These are phyloP conservation scores for Mangifera indica DNA, from an alignment of 345 rosid genomes.

Conservation along the genomic window DNA sequence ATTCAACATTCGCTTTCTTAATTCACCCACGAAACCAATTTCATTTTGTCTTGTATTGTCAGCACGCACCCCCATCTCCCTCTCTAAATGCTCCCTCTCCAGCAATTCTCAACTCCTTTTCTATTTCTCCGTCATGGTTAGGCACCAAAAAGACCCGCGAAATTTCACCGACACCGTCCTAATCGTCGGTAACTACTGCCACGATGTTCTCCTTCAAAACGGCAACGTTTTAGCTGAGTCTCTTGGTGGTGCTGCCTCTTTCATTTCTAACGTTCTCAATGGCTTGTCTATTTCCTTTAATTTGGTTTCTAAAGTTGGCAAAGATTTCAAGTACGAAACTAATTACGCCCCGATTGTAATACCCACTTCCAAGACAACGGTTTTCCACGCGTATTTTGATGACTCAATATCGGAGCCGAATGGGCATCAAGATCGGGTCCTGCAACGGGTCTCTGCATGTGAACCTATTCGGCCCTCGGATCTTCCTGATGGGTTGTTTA, in stretches of 20 bases:
- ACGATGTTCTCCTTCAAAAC: slow-evolving; percentile 74
- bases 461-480: slow-evolving; percentile 69
- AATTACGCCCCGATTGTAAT: slow-evolving; percentile 42
- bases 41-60: neutral
- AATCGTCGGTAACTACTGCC: slow-evolving; percentile 89
- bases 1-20: neutral
- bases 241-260: slow-evolving; percentile 95
- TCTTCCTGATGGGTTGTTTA: slow-evolving; percentile 55
- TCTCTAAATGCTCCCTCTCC: neutral
- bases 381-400: slow-evolving; percentile 79
- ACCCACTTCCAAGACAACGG: slow-evolving; percentile 54
- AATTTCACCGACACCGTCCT: slow-evolving; percentile 44
- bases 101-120: neutral
- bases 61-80: neutral
- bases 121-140: slow-evolving; percentile 25
- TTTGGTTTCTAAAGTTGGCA: slow-evolving; percentile 69
- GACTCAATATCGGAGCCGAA: slow-evolving; percentile 34
- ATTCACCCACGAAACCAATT: neutral
- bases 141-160: neutral
- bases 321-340: slow-evolving; percentile 60
- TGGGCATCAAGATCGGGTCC: slow-evolving; percentile 59
- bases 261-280: slow-evolving; percentile 62
- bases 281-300: slow-evolving; percentile 53
- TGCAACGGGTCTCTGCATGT: slow-evolving; percentile 68
- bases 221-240: slow-evolving; percentile 61